Base-by-base conservation (phyloP, 306 rosid genomes). In the Vigna nakashimae region DNA sequence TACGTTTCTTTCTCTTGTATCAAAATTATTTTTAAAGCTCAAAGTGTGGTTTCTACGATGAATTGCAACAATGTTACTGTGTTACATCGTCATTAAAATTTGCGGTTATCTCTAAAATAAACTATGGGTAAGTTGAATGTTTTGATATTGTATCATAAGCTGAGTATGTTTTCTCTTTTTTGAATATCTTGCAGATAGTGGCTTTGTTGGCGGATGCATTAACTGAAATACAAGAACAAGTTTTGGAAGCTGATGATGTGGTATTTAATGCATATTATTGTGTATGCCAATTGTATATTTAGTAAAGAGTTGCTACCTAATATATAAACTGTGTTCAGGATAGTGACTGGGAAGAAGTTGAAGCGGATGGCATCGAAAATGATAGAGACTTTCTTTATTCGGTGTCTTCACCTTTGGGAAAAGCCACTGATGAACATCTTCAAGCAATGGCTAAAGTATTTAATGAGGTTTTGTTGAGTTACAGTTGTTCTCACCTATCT, bases 311-410 rank as follows among this genome's bases (percentile, higher is more conserved):
- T 24, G 56, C 46, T 43, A 8, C 65, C 70, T 60, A 34, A 60
- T 60, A 59, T 66, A 49, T 67, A 49, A 62, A 67, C 24, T 49
- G 60, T 78, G 56, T 81, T 72, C 95, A 90, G 98, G 98, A 89
- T 73, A 87, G 93, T 75, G 97, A 92, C 74, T 92, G 98, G 98
- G 97, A 94, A 90, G 98, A 94, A 84, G 82, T 85, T 79, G 86
- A 83, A 79, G 84, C 84, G 1, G 90, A 82, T 65, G 85, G 78
- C 42, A 72, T 36, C 43, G 91, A 82, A 73, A 72, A 84, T 55
- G 92, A 89, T 71, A 87, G 65, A 76, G 85, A 85, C 58, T 69
- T 90, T 82, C 83, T 90, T 63, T 82, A 71, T 79, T 82, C 94
- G 38, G 63, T 82, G 38, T 84, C 90, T 62, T 66, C 88, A 46